Conservation (phyloP, 2,329 filamentous ascomycete species). For the Pochonia chlamydosporia region DNA sequence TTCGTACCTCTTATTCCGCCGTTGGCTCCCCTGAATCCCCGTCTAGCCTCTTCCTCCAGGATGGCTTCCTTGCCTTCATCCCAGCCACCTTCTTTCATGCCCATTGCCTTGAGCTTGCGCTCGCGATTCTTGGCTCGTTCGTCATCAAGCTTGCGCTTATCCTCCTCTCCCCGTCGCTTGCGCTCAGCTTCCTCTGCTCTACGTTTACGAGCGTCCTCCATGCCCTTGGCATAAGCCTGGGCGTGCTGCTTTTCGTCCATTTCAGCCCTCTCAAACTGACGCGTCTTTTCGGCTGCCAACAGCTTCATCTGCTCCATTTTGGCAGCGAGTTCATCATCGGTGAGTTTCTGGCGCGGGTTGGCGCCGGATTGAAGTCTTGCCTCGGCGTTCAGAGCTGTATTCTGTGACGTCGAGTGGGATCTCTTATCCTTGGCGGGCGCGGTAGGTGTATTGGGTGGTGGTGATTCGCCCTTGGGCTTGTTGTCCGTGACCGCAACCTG, state of each 20-base stretch:
- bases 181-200: conserved; percentile 47
- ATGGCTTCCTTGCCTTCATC: conserved; percentile 50
- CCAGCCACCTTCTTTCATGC: conserved; percentile 49
- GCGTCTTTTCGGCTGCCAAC: conserved; percentile 50
- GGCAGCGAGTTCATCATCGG: conserved; percentile 50
- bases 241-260: conserved; percentile 52
- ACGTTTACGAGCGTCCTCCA: conserved; percentile 49
- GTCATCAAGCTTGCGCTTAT: conserved; percentile 47
- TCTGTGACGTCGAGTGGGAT: conserved; percentile 12
- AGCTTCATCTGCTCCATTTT: conserved; percentile 59
- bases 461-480: conserved; percentile 9
- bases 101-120: conserved; percentile 55
- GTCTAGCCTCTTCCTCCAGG: conserved; percentile 33
- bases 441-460: conserved; percentile 25
- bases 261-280: conserved; percentile 53
- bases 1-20: conserved; percentile 34
- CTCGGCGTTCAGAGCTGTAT: conserved; percentile 29
- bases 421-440: conserved; percentile 17
- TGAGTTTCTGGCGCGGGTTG: conserved; percentile 55
- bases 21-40: conserved; percentile 36
- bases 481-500: background rate
- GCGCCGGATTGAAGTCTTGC: conserved; percentile 47
- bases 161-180: conserved; percentile 45
- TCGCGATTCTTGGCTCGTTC: conserved; percentile 56
- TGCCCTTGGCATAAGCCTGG: conserved; percentile 46